phyloP scores from a whole-genome alignment of 192 early-diverging fungal species.

The Jimgerdemannia lactiflua region DNA sequence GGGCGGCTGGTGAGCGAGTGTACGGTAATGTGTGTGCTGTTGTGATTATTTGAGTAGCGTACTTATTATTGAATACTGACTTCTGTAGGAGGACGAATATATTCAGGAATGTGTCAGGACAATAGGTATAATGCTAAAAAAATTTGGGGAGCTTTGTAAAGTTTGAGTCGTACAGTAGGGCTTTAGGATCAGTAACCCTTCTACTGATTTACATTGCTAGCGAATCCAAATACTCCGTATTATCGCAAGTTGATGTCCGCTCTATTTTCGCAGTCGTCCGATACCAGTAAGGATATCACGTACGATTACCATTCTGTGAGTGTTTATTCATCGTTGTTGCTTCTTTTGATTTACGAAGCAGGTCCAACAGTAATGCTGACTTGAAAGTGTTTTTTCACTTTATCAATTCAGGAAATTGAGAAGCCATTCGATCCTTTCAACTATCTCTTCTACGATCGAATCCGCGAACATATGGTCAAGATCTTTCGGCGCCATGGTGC shows the following conservation, averaged over 20 bases:
- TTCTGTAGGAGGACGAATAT: conserved; percentile 75
- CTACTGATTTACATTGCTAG: conserved; percentile 15
- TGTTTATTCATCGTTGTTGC: too few species aligned
- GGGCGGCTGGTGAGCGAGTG: neutral
- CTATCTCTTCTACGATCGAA: conserved; percentile 61
- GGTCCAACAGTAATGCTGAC: too few species aligned
- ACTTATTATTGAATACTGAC: neutral
- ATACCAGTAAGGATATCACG: conserved; percentile 86
- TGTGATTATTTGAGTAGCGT: conserved; percentile 17
- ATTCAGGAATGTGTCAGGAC: conserved; percentile 87
- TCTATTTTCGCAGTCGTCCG: conserved; percentile 72
- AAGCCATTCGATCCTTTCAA: conserved; percentile 54
- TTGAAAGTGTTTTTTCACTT: too few species aligned
- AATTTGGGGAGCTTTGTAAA: too few species aligned
- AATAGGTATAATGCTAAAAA: conserved; percentile 58
- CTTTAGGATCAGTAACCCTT: neutral
- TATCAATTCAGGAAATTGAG: conserved; percentile 28
- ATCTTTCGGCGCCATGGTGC: conserved; percentile 86
- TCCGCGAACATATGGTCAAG: conserved; percentile 69
- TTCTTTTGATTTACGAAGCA: too few species aligned
- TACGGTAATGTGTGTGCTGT: neutral
- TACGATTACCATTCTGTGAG: conserved; percentile 75
- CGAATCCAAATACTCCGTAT: conserved; percentile 85
- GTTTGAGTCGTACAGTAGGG: neutral
- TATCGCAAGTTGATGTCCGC: conserved; percentile 77